phyloP scores from a whole-genome alignment of 2,329 filamentous ascomycete genomes.

The Phaeoacremonium minimum region DNA sequence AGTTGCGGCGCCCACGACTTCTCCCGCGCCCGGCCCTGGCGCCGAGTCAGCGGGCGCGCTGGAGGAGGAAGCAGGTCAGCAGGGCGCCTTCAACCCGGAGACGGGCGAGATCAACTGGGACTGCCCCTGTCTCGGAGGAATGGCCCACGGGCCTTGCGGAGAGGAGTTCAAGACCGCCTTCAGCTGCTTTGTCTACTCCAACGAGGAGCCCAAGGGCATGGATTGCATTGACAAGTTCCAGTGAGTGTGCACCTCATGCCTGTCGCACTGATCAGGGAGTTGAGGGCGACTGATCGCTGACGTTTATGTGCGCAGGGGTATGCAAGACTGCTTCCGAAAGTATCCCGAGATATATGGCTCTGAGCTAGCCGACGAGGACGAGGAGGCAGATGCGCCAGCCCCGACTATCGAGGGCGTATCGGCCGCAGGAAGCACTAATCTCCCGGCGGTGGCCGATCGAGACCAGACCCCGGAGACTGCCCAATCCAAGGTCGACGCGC shows the following conservation, averaged over 20 bases:
- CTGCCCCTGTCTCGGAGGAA: conserved; percentile 93
- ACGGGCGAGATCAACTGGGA: conserved; percentile 99
- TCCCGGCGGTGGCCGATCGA: no score
- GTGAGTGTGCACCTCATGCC: conserved; percentile 44
- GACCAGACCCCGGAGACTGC: no score
- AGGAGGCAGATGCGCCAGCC: conserved; percentile 19
- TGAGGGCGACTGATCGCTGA: conserved; percentile 2
- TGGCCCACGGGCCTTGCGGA: conserved; percentile 94
- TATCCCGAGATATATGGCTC: conserved; percentile 91
- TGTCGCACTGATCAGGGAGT: no score
- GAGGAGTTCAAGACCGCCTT: conserved; percentile 94
- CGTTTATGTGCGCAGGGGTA: conserved; percentile 60
- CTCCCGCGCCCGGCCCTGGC: conserved; percentile 4
- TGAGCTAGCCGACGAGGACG: conserved; percentile 76
- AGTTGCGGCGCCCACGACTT: conserved; percentile 17
- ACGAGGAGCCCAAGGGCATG: conserved; percentile 93
- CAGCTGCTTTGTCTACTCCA: conserved; percentile 96
- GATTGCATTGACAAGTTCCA: conserved; percentile 98
- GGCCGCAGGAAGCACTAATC: no score
- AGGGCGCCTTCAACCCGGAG: conserved; percentile 96
- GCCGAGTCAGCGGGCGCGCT: conserved; percentile 44
- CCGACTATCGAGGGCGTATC: conserved; percentile 21
- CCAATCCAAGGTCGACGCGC: no score
- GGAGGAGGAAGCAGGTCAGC: conserved; percentile 77
- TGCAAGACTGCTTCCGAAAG: conserved; percentile 95